These are phyloP conservation scores for Cryptococcus wingfieldii DNA, from an alignment of 1,284 basidiomycete species.

Conservation along the genomic window DNA sequence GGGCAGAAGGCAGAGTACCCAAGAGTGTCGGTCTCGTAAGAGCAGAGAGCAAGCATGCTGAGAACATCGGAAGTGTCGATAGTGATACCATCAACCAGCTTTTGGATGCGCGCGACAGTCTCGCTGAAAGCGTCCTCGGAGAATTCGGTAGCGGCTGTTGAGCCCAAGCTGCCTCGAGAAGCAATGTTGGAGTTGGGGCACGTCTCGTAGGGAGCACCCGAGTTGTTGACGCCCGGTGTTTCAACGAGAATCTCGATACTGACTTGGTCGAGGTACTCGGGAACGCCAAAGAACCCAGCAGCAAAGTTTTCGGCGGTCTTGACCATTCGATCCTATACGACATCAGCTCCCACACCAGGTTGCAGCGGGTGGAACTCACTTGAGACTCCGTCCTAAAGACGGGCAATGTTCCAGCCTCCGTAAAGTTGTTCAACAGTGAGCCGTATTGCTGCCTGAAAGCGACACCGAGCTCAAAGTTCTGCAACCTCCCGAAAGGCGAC, in stretches of 20 bases:
- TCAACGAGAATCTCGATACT: slow-evolving; percentile 59
- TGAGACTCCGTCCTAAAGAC: slow-evolving; percentile 66
- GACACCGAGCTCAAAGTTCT: slow-evolving; percentile 47
- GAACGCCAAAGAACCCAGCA: slow-evolving; percentile 80
- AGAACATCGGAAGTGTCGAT: slow-evolving; percentile 29
- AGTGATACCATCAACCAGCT: slow-evolving; percentile 19
- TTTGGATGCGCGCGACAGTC: slow-evolving; percentile 39
- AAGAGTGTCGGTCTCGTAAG: slow-evolving; percentile 86
- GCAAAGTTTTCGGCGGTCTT: slow-evolving; percentile 79
- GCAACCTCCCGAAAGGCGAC: slow-evolving; percentile 50
- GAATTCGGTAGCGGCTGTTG: slow-evolving; percentile 55
- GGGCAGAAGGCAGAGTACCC: slow-evolving; percentile 86
- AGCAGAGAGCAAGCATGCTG: slow-evolving; percentile 54
- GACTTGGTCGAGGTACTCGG: slow-evolving; percentile 75
- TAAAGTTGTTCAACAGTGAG: slow-evolving; percentile 74
- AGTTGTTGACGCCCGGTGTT: slow-evolving; percentile 53
- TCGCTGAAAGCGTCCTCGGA: slow-evolving; percentile 54
- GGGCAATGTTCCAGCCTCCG: slow-evolving; percentile 40
- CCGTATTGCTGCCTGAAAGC: slow-evolving; percentile 61
- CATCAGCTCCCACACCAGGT: not conserved
- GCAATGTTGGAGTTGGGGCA: slow-evolving; percentile 68
- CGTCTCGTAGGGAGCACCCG: slow-evolving; percentile 47
- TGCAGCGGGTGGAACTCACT: not conserved
- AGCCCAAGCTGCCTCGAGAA: slow-evolving; percentile 51
- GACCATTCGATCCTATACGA: slow-evolving; percentile 70